Conservation (phyloP, 352 stramenopile genomes). For the Pythium myriotylum region DNA sequence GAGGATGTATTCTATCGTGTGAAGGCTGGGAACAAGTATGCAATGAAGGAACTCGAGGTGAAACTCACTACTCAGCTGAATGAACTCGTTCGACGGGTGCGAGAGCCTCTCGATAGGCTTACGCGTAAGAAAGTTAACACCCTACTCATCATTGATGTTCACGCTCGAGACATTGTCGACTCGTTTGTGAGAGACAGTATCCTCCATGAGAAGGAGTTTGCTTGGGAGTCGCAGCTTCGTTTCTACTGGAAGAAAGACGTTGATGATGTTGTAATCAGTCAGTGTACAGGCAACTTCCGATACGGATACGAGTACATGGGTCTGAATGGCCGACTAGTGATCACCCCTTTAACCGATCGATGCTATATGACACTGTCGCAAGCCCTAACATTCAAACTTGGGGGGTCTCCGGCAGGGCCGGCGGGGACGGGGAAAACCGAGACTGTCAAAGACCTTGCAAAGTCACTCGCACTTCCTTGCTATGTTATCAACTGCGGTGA, state of each 20-base stretch:
- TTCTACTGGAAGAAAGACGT: conserved; percentile 93
- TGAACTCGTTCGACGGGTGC: conserved; percentile 89
- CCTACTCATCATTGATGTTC: conserved; percentile 90
- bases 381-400: conserved; percentile 92
- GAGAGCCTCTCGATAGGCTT: conserved; percentile 82
- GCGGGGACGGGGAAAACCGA: conserved; percentile 93
- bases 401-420: conserved; percentile 87
- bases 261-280: conserved; percentile 88
- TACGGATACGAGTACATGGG: conserved; percentile 96
- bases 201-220: conserved; percentile 90
- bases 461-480: conserved; percentile 90
- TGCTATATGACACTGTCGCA: conserved; percentile 95
- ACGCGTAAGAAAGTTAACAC: conserved; percentile 94
- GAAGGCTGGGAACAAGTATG: conserved; percentile 91
- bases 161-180: conserved; percentile 90
- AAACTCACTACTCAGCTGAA: conserved; percentile 91
- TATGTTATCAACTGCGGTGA: conserved; percentile 94
- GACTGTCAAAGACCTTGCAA: conserved; percentile 93
- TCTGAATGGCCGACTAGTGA: conserved; percentile 90
- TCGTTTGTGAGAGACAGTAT: conserved; percentile 91
- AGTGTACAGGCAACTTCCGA: conserved; percentile 91
- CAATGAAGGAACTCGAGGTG: conserved; percentile 92
- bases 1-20: conserved; percentile 93
- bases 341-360: conserved; percentile 92
- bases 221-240: conserved; percentile 88